Percentiles rank a stretch among this genome's conserved stretches.
These are phyloP conservation scores for Agapanthus africanus DNA, from an alignment of 106 monocot species.

Conservation along the genomic window DNA sequence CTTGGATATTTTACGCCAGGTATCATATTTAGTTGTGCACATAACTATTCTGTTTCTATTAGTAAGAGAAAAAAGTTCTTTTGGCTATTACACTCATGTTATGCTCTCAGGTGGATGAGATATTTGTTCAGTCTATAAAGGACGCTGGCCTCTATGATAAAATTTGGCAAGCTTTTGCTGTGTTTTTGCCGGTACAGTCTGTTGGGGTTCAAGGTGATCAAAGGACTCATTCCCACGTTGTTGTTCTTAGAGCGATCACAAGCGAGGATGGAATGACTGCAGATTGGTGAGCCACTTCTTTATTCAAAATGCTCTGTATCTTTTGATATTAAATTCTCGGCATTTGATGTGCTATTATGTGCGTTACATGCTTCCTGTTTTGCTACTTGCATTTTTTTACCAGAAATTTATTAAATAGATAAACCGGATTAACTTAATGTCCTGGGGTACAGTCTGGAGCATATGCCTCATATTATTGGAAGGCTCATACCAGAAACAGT, in stretches of 20 bases:
- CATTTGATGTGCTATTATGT: too few relatives aligned
- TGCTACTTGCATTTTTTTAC: too few relatives aligned
- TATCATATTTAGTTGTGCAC: conserved; percentile 10
- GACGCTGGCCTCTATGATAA: conserved; percentile 92
- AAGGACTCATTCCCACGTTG: conserved; percentile 79
- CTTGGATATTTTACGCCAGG: conserved; percentile 84
- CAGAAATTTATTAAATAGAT: too few relatives aligned
- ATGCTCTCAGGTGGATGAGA: conserved; percentile 76
- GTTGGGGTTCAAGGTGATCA: conserved; percentile 97
- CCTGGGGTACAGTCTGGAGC: too few relatives aligned
- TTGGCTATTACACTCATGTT: background rate
- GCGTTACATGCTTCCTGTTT: too few relatives aligned
- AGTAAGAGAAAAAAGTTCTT: background rate
- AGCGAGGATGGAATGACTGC: conserved; percentile 99
- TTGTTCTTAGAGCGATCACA: conserved; percentile 87
- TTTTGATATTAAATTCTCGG: too few relatives aligned
- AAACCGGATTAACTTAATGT: too few relatives aligned
- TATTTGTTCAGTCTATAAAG: conserved; percentile 89
- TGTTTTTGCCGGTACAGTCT: conserved; percentile 77
- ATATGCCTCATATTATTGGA: too few relatives aligned
- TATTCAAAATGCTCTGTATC: too few relatives aligned
- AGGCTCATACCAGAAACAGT: too few relatives aligned
- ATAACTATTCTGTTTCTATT: background rate
- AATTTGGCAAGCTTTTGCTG: conserved; percentile 98
- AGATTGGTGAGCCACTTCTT: conserved; percentile 91